phyloP scores from a whole-genome alignment of 2,329 filamentous ascomycete species.

The Nakataea oryzae region DNA sequence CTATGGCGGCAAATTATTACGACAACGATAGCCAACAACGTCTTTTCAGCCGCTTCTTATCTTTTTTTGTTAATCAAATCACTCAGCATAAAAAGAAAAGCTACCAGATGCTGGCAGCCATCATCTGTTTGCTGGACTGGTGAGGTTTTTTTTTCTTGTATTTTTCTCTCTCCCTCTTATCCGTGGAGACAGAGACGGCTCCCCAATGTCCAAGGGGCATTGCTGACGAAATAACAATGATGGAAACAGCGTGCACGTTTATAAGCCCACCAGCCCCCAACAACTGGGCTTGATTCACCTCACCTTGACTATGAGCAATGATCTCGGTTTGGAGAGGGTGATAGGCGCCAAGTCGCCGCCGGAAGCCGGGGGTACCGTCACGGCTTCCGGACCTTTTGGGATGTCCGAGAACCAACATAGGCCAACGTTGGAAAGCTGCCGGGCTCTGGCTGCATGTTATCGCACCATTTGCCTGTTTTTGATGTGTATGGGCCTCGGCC shows the following conservation, averaged over 20 bases:
- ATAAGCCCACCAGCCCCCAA: background rate
- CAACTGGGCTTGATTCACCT: background rate
- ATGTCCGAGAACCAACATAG: conserved; percentile 4
- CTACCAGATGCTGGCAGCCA: background rate
- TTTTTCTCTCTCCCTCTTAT: background rate
- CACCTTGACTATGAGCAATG: background rate
- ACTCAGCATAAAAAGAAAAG: background rate
- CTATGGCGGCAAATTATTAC: background rate
- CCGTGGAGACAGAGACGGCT: accelerated
- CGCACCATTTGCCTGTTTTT: conserved; percentile 23
- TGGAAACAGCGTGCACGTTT: background rate
- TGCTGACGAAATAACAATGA: background rate
- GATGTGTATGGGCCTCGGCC: background rate
- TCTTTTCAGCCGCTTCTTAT: background rate
- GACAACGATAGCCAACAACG: background rate
- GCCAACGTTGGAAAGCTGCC: conserved; percentile 25
- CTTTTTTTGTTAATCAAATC: background rate
- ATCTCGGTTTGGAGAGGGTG: background rate
- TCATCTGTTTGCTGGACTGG: background rate
- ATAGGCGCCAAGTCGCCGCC: background rate
- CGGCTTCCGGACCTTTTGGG: background rate
- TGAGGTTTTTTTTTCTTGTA: background rate
- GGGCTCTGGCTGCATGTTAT: conserved; percentile 30
- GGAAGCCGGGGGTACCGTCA: no score
- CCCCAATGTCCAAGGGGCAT: background rate